phyloP scores from a whole-genome alignment of 2,329 filamentous ascomycete species.

The Phialophora macrospora region DNA sequence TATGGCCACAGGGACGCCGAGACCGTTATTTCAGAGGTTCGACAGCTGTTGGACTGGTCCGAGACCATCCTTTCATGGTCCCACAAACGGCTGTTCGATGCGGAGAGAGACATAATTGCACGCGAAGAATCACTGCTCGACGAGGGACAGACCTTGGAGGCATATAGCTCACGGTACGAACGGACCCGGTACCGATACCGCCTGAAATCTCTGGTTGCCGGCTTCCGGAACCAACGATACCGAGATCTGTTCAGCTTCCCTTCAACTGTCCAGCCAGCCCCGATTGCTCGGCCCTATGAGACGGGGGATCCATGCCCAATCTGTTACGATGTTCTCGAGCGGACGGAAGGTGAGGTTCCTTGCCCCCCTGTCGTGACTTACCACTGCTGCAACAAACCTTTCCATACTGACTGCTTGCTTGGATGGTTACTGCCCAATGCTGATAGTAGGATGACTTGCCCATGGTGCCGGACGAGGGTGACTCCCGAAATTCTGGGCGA shows the following conservation, averaged over 20 bases:
- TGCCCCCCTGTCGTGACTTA: background rate
- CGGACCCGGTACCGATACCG: background rate
- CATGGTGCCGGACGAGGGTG: background rate
- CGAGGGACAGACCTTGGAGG: background rate
- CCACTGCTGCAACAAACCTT: conserved; percentile 1
- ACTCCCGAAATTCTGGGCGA: background rate
- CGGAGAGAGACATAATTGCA: background rate
- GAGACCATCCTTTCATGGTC: background rate
- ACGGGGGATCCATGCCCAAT: background rate
- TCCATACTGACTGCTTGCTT: conserved; percentile 2
- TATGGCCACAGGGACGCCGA: background rate
- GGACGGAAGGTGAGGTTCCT: background rate
- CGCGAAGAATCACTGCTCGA: background rate
- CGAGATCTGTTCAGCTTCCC: background rate
- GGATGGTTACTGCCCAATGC: background rate
- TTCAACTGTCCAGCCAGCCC: background rate
- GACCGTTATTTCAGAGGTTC: too few species aligned
- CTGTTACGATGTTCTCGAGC: background rate
- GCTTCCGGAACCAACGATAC: background rate
- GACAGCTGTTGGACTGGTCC: too few species aligned
- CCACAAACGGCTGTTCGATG: background rate
- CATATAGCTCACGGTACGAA: background rate
- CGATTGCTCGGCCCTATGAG: background rate
- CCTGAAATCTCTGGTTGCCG: background rate
- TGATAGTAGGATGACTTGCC: background rate